Evolutionary conservation across 306 rosid genomes (phyloP).

Genomic region (Fragaria vesca): DNA sequence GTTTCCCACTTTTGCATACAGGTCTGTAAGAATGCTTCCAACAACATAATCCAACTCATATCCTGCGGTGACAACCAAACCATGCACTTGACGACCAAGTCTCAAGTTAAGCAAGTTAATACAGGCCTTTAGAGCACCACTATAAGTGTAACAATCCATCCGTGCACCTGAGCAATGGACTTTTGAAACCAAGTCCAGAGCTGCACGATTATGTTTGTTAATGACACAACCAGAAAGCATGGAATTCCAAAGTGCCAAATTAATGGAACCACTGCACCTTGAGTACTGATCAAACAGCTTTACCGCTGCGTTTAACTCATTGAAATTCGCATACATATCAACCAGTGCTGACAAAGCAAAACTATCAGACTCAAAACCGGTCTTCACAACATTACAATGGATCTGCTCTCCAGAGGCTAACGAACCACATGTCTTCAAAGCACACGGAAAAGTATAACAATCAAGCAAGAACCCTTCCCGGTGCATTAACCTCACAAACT

Average conservation of each 20-base stretch:
- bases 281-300: constrained; percentile 49
- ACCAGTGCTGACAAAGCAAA: constrained; percentile 69
- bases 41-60: constrained; percentile 61
- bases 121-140: constrained; percentile 67
- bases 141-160: constrained; percentile 67
- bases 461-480: constrained; percentile 54
- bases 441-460: constrained; percentile 70
- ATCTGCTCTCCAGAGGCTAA: constrained; percentile 55
- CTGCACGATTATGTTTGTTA: constrained; percentile 43
- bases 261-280: constrained; percentile 25
- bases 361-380: constrained; percentile 57
- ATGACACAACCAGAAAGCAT: constrained; percentile 76
- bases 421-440: constrained; percentile 50
- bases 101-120: constrained; percentile 45
- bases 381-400: constrained; percentile 56
- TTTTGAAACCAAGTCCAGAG: constrained; percentile 44
- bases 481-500: constrained; percentile 61
- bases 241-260: constrained; percentile 71
- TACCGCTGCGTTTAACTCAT: constrained; percentile 46
- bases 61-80: constrained; percentile 60
- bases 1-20: constrained; percentile 53
- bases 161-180: constrained; percentile 46
- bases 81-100: constrained; percentile 73
- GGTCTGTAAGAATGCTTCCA: constrained; percentile 75
- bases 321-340: constrained; percentile 79